These are phyloP conservation scores for Tetrapisispora namnaoensis DNA, from an alignment of 805 yeast species.

Conservation along the genomic window DNA sequence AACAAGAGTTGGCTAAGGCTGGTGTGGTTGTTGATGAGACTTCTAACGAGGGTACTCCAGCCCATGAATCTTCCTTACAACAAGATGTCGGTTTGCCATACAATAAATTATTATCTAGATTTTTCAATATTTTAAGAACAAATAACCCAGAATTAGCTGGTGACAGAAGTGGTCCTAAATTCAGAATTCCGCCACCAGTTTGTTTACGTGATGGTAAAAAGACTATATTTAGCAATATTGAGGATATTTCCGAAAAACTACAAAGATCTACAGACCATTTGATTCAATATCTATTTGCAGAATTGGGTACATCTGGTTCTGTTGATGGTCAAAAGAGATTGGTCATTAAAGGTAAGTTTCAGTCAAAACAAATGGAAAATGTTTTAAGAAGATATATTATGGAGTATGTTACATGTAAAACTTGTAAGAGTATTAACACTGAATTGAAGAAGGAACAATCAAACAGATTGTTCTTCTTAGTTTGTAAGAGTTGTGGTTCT, in stretches of 20 bases:
- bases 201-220: slow-evolving; percentile 98
- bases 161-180: slow-evolving; percentile 83
- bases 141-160: slow-evolving; percentile 98
- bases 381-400: slow-evolving; percentile 92
- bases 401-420: slow-evolving; percentile 97
- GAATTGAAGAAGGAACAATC: slow-evolving; percentile 90
- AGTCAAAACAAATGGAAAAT: slow-evolving; percentile 93
- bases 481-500: slow-evolving; percentile 96
- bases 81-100: slow-evolving; percentile 59
- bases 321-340: slow-evolving; percentile 96
- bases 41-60: slow-evolving; percentile 27
- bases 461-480: slow-evolving; percentile 93
- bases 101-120: slow-evolving; percentile 68
- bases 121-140: slow-evolving; percentile 74
- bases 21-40: slow-evolving; percentile 55
- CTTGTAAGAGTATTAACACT: slow-evolving; percentile 96
- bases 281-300: slow-evolving; percentile 93
- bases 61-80: slow-evolving; percentile 28
- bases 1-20: slow-evolving; percentile 80
- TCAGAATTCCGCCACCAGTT: slow-evolving; percentile 94
- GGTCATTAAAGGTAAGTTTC: slow-evolving; percentile 96
- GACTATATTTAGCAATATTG: slow-evolving; percentile 92
- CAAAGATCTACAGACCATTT: slow-evolving; percentile 96
- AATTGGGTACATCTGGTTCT: slow-evolving; percentile 98
- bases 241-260: slow-evolving; percentile 85